Conservation (phyloP, 306 rosid genomes). For the Phaseolus lunatus region DNA sequence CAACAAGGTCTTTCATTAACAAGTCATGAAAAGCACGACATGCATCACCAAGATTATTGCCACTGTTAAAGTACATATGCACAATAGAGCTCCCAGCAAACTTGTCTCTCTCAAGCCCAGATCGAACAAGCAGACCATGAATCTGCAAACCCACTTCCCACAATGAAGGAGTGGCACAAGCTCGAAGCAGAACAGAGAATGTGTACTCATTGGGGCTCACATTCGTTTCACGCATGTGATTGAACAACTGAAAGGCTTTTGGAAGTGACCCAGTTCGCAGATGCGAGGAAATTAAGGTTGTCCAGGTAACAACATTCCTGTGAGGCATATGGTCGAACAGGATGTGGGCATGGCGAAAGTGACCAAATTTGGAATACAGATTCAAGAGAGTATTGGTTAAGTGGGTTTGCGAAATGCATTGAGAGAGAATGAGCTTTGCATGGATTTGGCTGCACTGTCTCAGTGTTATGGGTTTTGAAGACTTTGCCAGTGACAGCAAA, state of each 20-base stretch:
- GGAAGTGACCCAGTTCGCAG: conserved; percentile 50
- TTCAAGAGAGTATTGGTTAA: conserved; percentile 56
- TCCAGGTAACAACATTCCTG: conserved; percentile 63
- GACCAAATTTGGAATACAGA: conserved; percentile 41
- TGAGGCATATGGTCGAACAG: conserved; percentile 59
- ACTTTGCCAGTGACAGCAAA: conserved; percentile 45
- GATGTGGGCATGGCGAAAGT: conserved; percentile 50
- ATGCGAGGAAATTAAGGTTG: conserved; percentile 58
- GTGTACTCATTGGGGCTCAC: conserved; percentile 65
- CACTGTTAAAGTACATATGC: conserved; percentile 54
- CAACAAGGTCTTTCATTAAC: conserved; percentile 56
- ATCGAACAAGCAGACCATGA: conserved; percentile 53
- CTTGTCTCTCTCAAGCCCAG: conserved; percentile 54
- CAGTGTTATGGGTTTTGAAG: conserved; percentile 44
- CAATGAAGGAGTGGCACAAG: conserved; percentile 47
- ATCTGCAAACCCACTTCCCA: conserved; percentile 55
- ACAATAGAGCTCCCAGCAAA: conserved; percentile 61
- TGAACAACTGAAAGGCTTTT: conserved; percentile 52
- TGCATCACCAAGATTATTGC: conserved; percentile 37
- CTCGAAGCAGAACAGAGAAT: conserved; percentile 51
- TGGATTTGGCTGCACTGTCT: conserved; percentile 59
- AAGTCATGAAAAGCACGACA: conserved; percentile 48
- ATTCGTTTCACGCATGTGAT: conserved; percentile 48
- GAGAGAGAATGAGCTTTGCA: conserved; percentile 54
- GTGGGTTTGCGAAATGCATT: conserved; percentile 52